phyloP scores from a whole-genome alignment of 2,329 filamentous ascomycete species.

The Botryotinia globosa region DNA sequence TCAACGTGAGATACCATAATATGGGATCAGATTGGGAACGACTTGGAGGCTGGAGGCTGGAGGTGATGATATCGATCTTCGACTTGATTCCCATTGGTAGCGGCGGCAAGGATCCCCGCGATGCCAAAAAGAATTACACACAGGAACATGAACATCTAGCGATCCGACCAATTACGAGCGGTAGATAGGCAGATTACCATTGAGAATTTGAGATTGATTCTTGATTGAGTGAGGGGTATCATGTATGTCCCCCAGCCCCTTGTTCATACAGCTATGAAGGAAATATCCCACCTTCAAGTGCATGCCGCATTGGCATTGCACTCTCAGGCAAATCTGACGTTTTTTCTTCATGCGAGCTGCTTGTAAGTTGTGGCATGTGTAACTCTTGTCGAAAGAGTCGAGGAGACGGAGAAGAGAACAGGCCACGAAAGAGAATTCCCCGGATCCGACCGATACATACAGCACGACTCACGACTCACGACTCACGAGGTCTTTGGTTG shows the following conservation, averaged over 20 bases:
- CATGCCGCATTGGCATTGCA: no score
- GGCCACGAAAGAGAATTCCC: neutral
- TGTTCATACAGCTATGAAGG: neutral
- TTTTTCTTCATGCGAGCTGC: neutral
- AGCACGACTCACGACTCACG: no score
- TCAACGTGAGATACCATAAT: slow-evolving; percentile 3
- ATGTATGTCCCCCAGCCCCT: slow-evolving; percentile 10
- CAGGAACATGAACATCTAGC: slow-evolving; percentile 13
- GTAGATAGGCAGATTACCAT: slow-evolving; percentile 19
- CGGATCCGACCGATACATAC: slow-evolving; percentile 1
- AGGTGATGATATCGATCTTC: neutral
- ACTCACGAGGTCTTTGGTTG: neutral
- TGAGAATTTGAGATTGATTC: no score
- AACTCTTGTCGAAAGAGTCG: neutral
- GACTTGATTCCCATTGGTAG: neutral
- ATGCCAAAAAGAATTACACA: slow-evolving; percentile 18
- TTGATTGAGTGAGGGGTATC: slow-evolving; percentile 18
- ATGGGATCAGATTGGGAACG: neutral
- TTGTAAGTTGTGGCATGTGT: neutral
- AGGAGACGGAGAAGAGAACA: neutral
- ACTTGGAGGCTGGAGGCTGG: neutral
- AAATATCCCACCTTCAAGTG: slow-evolving; percentile 16
- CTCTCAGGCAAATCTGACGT: slow-evolving; percentile 1
- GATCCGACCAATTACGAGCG: slow-evolving; percentile 13
- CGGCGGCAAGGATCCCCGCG: slow-evolving; percentile 19